Evolutionary conservation across 2,329 filamentous ascomycete species (phyloP).

Genomic region (Diaporthe sp.): DNA sequence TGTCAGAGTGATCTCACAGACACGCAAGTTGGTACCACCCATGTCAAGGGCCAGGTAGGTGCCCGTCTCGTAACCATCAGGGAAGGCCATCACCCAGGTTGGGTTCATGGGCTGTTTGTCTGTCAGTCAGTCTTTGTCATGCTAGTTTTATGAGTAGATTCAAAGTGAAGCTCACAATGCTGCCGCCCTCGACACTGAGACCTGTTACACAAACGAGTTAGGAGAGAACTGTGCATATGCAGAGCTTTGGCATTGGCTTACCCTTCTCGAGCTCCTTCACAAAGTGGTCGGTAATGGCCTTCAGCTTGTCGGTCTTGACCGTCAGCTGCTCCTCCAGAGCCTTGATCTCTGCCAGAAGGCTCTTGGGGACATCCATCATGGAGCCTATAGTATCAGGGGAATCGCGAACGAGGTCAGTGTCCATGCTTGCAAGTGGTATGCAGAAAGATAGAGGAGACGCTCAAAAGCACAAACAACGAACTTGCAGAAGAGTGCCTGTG

Average conservation of each 20-base stretch:
- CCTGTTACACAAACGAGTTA: constrained; percentile 62
- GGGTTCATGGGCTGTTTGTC: constrained; percentile 91
- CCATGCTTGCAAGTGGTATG: background rate
- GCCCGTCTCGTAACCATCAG: constrained; percentile 88
- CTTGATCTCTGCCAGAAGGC: constrained; percentile 84
- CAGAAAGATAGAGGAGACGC: background rate
- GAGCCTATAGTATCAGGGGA: constrained; percentile 72
- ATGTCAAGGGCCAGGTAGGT: constrained; percentile 93
- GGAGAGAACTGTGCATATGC: background rate
- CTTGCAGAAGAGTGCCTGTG: constrained; percentile 33
- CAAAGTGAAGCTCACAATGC: constrained; percentile 78
- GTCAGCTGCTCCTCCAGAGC: constrained; percentile 87
- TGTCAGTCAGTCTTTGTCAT: constrained; percentile 37
- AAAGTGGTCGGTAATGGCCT: constrained; percentile 92
- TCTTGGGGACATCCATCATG: constrained; percentile 90
- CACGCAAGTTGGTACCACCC: constrained; percentile 95
- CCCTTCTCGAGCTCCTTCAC: constrained; percentile 89
- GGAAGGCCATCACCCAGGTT: constrained; percentile 94
- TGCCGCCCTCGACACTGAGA: constrained; percentile 88
- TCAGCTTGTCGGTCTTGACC: constrained; percentile 83
- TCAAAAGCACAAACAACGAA: constrained; percentile 9
- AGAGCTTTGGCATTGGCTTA: constrained; percentile 53
- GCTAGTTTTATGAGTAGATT: no score
- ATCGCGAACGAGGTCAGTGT: constrained; percentile 19
- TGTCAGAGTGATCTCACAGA: constrained; percentile 92